Evolutionary conservation across 208 protist genomes (phyloP).

Genomic region (Kentomonas sorsogonicus): DNA sequence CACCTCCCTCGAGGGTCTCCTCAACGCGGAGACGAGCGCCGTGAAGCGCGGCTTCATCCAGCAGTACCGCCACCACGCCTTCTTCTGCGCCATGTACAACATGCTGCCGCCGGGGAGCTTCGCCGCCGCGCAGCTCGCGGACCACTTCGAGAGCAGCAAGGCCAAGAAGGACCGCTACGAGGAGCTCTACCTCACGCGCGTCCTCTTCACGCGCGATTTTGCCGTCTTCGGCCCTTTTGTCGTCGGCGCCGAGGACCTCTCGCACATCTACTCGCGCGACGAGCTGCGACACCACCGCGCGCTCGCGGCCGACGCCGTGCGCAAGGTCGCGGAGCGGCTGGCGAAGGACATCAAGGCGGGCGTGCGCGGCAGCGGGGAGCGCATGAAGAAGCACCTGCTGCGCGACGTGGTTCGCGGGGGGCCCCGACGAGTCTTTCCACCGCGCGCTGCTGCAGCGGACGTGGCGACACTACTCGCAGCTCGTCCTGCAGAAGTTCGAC

Average conservation of each 20-base stretch:
- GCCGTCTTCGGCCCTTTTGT: constrained; percentile 70
- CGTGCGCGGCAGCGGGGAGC: constrained; percentile 44
- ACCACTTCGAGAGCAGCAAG: constrained; percentile 63
- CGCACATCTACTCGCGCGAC: constrained; percentile 63
- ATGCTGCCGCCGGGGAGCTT: constrained; percentile 48
- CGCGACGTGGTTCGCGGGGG: constrained; percentile 42
- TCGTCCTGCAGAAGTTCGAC: constrained; percentile 72
- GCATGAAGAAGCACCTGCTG: constrained; percentile 84
- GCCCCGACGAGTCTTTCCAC: constrained; percentile 71
- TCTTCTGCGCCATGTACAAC: constrained; percentile 82
- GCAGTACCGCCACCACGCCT: constrained; percentile 86
- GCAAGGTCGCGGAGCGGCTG: constrained; percentile 42
- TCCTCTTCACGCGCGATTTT: constrained; percentile 69
- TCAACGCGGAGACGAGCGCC: constrained; percentile 31
- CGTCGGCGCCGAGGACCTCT: constrained; percentile 75
- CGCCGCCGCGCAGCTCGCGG: constrained; percentile 48
- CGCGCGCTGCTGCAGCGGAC: constrained; percentile 72
- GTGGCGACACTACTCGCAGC: constrained; percentile 69
- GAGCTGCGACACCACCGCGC: constrained; percentile 80
- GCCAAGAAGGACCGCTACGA: constrained; percentile 72
- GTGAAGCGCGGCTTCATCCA: constrained; percentile 73
- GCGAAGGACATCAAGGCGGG: constrained; percentile 68
- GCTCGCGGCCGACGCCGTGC: constrained; percentile 59
- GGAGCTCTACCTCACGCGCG: constrained; percentile 81
- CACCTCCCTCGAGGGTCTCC: constrained; percentile 40